Evolutionary conservation across 176 grass and related monocot species (phyloP), one percentile per base, ranked within the genome.

Genomic region (Melocanna baccifera): DNA sequence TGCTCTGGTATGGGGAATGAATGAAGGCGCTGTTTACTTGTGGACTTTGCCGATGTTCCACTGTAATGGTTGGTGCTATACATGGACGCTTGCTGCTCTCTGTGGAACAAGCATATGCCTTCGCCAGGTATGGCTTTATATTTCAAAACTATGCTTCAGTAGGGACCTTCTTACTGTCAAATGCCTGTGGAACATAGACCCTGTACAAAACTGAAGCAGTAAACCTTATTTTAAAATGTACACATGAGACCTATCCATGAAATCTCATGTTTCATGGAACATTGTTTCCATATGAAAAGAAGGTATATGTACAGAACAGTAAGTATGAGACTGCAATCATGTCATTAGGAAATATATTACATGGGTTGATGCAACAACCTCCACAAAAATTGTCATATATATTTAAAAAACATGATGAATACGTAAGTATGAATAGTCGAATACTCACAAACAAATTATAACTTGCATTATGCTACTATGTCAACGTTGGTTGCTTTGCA

Each of bases 21-120:
- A 91, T 18, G 91, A 91, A 63, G 87, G 91, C 0, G 75, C 89
- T 0, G 78, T 98, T 71, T 98, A 95, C 66, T 65, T 93, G 65
- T 98, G 95, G 95, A 98, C 95, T 77, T 78, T 98, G 85, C 95
- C 92, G 13, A 93, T 95, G 95, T 98, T 98, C 48, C 95, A 98
- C 62, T 98, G 95, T 69, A 98, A 98, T 7, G 95, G 95, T 56
- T 98, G 95, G 95, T 93, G 92, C 80, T 95, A 88, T 82, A 69
- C 95, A 71, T 98, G 95, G 95, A 71, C 92, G 6, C 70, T 98
- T 64, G 95, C 95, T 76, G 93, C 96, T 64, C 77, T 95, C 14
- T 93, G 87, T 41, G 89, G 91, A 61, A 98, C 96, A 77, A 95
- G 83, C 66, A 90, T 98, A 90, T 98, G 96, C 82, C 91, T 98